Evolutionary conservation across 1,139 yeast genomes (phyloP).

Genomic region (Neolecta irregularis): DNA sequence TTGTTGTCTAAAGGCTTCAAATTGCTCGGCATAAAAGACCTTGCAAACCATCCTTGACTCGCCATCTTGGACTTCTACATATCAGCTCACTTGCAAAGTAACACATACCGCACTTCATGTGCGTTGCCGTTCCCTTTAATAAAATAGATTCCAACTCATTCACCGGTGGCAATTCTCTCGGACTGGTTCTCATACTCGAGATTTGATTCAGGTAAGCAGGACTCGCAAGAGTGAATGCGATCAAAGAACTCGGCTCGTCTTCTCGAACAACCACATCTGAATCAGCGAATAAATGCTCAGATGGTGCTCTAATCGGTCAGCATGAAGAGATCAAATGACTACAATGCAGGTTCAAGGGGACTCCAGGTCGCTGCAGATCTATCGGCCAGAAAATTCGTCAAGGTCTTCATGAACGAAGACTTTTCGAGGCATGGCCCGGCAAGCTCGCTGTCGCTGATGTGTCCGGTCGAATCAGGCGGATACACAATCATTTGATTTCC

Average conservation of each 20-base stretch:
- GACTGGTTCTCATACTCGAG: conserved; percentile 26
- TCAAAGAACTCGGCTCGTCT: conserved; percentile 89
- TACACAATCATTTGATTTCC: background rate
- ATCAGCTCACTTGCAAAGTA: background rate
- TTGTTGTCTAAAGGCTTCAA: conserved; percentile 76
- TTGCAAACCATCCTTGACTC: conserved; percentile 75
- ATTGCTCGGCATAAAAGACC: conserved; percentile 89
- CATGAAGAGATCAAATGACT: background rate
- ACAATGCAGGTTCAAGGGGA: conserved; percentile 39
- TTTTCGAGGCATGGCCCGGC: conserved; percentile 35
- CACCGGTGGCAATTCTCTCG: conserved; percentile 15
- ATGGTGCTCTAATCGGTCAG: conserved; percentile 27
- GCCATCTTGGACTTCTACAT: conserved; percentile 56
- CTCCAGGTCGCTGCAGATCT: conserved; percentile 93
- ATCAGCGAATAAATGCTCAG: conserved; percentile 87
- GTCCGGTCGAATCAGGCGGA: too few relatives aligned
- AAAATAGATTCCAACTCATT: conserved; percentile 43
- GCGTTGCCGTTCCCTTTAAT: conserved; percentile 74
- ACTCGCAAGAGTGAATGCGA: conserved; percentile 81
- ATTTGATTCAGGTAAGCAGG: conserved; percentile 64
- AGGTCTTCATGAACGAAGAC: conserved; percentile 61
- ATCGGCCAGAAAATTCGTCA: conserved; percentile 94
- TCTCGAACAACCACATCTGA: conserved; percentile 89
- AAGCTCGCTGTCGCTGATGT: too few relatives aligned
- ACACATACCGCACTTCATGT: conserved; percentile 51